These are phyloP conservation scores for Penicillium glabrum DNA, from an alignment of 2,329 filamentous ascomycete species.

Conservation along the genomic window DNA sequence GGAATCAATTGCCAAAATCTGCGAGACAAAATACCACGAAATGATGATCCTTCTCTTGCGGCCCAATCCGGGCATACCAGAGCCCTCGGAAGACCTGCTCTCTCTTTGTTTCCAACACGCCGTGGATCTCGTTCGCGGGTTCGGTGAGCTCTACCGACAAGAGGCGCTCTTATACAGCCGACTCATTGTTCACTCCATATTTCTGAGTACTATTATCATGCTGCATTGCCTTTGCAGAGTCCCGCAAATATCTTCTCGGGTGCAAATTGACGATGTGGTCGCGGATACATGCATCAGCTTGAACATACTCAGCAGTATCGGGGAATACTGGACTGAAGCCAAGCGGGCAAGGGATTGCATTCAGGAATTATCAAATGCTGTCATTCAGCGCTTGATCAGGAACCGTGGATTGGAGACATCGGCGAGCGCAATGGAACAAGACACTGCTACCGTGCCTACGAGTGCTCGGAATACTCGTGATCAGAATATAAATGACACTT, in stretches of 20 bases:
- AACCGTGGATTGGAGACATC: constrained; percentile 12
- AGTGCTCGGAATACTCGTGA: background rate
- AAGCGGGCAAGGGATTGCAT: constrained; percentile 32
- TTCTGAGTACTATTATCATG: constrained; percentile 51
- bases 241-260: constrained; percentile 40
- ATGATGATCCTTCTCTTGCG: constrained; percentile 52
- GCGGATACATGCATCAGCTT: constrained; percentile 44
- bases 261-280: constrained; percentile 43
- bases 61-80: constrained; percentile 54
- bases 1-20: constrained; percentile 28
- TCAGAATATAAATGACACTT: background rate
- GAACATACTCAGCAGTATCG: constrained; percentile 52
- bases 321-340: constrained; percentile 55
- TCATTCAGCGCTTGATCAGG: constrained; percentile 24
- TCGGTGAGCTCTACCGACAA: constrained; percentile 46
- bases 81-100: constrained; percentile 44
- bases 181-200: constrained; percentile 51
- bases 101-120: constrained; percentile 47
- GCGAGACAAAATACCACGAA: constrained; percentile 50
- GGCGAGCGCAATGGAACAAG: background rate
- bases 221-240: constrained; percentile 53
- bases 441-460: background rate
- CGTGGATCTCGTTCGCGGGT: constrained; percentile 41
- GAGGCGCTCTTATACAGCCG: constrained; percentile 51
- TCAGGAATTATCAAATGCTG: constrained; percentile 28